Base-by-base conservation (phyloP, 1,284 basidiomycete genomes). In the Puccinia brachypodii region DNA sequence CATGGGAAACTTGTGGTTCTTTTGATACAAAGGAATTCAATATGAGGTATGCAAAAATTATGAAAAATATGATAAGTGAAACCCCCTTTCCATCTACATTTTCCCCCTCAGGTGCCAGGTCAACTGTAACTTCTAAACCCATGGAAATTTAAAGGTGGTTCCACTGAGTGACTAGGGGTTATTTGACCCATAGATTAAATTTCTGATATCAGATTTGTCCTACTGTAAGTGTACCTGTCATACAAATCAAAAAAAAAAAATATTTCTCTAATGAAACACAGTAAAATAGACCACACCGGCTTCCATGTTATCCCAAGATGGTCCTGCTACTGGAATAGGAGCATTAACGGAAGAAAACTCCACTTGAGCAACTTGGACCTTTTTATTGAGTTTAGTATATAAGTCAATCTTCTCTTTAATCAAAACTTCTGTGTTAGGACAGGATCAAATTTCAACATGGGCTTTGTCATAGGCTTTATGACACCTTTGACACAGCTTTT, bases 381-480 rank as follows among this genome's bases (percentile, higher is more conserved):
- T 50, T 11, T 11, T 11, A 50, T 50, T 50, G 16, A 68, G 36
- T 28, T 42, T 13, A 9, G 44, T 0, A 38, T 50, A 36, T 13
- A 72, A 40, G 16, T 28, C 7, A 28, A 72, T 4, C 38, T 68
- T 68, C 19, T 68, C 66, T n/a, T 68, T 68, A 36, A 68, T 68
- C 3, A 19, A 22, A 1, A 44, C 38, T 19, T 68, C 42, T 2
- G 16, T 44, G 2, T 68, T 68, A 8, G 66, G 66, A 33, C 66
- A 68, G n/a, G 38, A 68, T 25, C 38, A 19, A 22, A 36, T 68
- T 6, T 22, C 25, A 3, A 42, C 3, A 16, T 68, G 66, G 22
- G 9, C 25, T 2, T 6, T 7, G n/a, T 44, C 66, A 19, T 68
- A 68, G 2, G 25, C 14, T n/a, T 50, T 28, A 4, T 31, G 42